Evolutionary conservation across 169 alveolate genomes (phyloP), one percentile per base, ranked within the genome.

Genomic region (Babesia sp.): DNA sequence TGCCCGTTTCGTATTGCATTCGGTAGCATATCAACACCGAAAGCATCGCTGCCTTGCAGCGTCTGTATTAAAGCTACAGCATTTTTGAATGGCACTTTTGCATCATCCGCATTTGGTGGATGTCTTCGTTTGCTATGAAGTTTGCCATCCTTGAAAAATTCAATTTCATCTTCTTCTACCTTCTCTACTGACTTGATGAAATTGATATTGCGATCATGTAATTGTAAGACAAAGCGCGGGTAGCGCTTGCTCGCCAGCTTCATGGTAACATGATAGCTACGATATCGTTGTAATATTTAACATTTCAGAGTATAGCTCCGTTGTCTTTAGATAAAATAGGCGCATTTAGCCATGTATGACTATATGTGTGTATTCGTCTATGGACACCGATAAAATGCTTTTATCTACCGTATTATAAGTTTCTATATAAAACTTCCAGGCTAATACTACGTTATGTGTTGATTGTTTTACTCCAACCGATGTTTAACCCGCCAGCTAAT

Each of bases 11-110:
- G 59, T 46, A 66, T 66, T 22, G 67, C 71, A 24, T 8, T 50
- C 0, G 86, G 86, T n/a, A 76, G 72, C 80, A 36, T 44, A 66
- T 76, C 64, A 20, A 76, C 59, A 28, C 86, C 86, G 41, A 6
- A n/a, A 16, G 73, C 70, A 26, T 53, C 55, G 24, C 59, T 45
- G 6, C 71, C 71, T 66, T 74, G 68, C 26, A 76, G 72, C 16
- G 67, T 66, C 28, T 29, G 41, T 16, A 73, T 58, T 22, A 73
- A 61, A 18, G 72, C 58, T 18, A 67, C 36, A 0, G 74, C 45
- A 4, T 53, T 56, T 9, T 56, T 24, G 31, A 55, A 50, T 20
- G 74, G 41, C 20, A 11, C 36, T 42, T 56, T 55, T 20, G 58
- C 8, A 16, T 67, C 58, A 1, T 41, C 63, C 41, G 3, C 33